Evolutionary conservation across 2,329 filamentous ascomycete genomes (phyloP), one percentile per base, ranked within the genome.

Genomic region (Dryadomyces quercivorus): DNA sequence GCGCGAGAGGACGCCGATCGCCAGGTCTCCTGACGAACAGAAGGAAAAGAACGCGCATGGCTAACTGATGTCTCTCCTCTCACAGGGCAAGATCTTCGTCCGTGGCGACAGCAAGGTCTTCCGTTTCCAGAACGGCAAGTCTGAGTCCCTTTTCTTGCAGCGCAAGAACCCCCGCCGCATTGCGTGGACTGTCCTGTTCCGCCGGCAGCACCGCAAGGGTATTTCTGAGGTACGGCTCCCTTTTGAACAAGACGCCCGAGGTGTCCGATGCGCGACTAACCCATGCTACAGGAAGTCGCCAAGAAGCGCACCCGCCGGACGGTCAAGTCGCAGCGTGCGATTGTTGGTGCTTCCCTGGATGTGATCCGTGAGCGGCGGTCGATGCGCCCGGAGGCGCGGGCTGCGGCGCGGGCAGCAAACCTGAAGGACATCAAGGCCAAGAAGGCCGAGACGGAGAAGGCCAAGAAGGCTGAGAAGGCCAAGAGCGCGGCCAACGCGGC

Each of bases 141-240:
- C 89, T 77, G 93, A 98, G 81, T 95, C 90, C 65, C 88, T 98
- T 66, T 98, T 98, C 85, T 88, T 97, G 67, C 93, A 98, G 84
- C 92, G 93, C 83, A 98, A 98, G 89, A 98, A 98, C 85, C 93
- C 93, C 74, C 92, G 93, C 76, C 90, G 92, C 74, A 97, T 98
- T 76, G 85, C 92, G 66, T 98, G 93, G 93, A 98, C 93, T 65
- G 85, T 91, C 69, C 88, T 98, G 63, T 98, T 88, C 88, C 86
- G 93, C 75, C 88, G 92, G 77, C 88, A 95, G 80, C 92, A 96
- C 86, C 93, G 91, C 83, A 98, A 98, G 90, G 93, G 93, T 86
- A 94, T 97, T 79, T 95, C 92, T 82, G 93, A 98, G 91, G 93
- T 97, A 86, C 79, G 86, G 74, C 53, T 58, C 54, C 15, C 50